Percentiles rank a stretch among this genome's conserved stretches.
Conservation (phyloP, 2,329 filamentous ascomycete species). For the Cercospora beticola region DNA sequence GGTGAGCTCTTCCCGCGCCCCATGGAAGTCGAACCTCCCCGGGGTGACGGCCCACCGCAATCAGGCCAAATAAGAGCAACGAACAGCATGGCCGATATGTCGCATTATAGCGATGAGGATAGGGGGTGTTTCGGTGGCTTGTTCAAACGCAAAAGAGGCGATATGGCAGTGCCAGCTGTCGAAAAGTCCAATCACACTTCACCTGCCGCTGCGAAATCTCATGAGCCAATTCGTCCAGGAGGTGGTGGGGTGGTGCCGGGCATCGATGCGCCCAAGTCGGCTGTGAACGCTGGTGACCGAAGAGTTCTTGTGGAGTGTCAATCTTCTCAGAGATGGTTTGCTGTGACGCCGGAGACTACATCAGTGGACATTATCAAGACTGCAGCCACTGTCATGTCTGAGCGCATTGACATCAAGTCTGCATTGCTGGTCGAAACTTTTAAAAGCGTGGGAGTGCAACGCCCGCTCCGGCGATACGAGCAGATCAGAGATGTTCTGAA, state of each 20-base stretch:
- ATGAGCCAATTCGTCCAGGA: constrained; percentile 36
- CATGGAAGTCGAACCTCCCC: constrained; percentile 21
- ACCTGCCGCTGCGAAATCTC: constrained; percentile 21
- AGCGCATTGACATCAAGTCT: constrained; percentile 62
- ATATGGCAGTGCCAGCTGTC: constrained; percentile 21
- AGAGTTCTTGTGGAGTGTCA: constrained; percentile 72
- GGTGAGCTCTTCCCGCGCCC: constrained; percentile 37
- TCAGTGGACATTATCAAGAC: constrained; percentile 69
- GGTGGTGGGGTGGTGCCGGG: constrained; percentile 53
- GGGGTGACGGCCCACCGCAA: constrained; percentile 32
- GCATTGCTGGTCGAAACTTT: constrained; percentile 79
- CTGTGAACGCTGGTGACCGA: constrained; percentile 76
- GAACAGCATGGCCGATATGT: constrained; percentile 30
- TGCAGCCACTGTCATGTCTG: constrained; percentile 62
- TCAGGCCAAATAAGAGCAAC: constrained; percentile 37
- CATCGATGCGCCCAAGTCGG: constrained; percentile 75
- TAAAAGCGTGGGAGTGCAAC: constrained; percentile 71
- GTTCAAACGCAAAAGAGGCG: constrained; percentile 38
- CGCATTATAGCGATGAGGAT: constrained; percentile 26
- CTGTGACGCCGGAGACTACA: constrained; percentile 72
- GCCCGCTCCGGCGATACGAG: constrained; percentile 82
- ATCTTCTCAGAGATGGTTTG: constrained; percentile 67
- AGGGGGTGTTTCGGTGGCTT: constrained; percentile 37
- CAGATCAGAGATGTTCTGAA: constrained; percentile 84
- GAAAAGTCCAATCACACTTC: constrained; percentile 20